Conservation (phyloP, 352 stramenopile species). For the Pythium folliculosum region DNA sequence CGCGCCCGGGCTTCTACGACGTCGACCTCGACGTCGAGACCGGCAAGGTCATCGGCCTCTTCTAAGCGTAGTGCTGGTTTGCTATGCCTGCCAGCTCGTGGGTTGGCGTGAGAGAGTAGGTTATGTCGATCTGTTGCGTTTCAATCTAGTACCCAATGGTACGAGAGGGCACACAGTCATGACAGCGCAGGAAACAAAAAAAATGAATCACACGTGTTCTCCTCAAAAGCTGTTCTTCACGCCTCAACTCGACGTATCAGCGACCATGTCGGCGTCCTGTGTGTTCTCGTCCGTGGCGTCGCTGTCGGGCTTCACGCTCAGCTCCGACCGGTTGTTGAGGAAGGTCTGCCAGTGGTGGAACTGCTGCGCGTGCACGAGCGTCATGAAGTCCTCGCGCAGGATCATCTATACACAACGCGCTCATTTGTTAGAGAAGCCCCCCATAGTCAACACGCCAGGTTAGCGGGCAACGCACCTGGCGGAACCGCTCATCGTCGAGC, state of each 20-base stretch:
- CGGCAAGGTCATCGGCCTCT: slow-evolving; percentile 97
- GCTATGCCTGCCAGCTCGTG: too few species aligned
- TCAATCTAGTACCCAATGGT: too few species aligned
- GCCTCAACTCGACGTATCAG: neutral
- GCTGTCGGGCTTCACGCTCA: slow-evolving; percentile 26
- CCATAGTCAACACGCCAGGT: too few species aligned
- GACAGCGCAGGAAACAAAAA: neutral
- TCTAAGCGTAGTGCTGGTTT: slow-evolving; percentile 36
- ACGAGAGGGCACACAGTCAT: too few species aligned
- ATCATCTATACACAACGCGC: slow-evolving; percentile 73
- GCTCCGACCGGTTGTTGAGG: slow-evolving; percentile 74
- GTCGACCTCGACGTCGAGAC: slow-evolving; percentile 95
- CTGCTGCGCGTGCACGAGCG: slow-evolving; percentile 84
- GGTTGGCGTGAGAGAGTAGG: too few species aligned
- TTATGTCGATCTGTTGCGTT: neutral
- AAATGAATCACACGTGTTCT: neutral
- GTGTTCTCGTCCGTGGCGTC: neutral
- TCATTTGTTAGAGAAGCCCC: too few species aligned
- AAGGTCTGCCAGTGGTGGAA: slow-evolving; percentile 91
- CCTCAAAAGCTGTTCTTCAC: neutral
- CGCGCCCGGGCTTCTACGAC: slow-evolving; percentile 97
- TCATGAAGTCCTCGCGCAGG: slow-evolving; percentile 85
- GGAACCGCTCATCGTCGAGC: slow-evolving; percentile 86
- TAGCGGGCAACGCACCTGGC: slow-evolving; percentile 38
- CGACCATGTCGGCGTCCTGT: neutral